Conservation (phyloP, 129 eudicot genomes). For the Heracleum sosnowskyi region DNA sequence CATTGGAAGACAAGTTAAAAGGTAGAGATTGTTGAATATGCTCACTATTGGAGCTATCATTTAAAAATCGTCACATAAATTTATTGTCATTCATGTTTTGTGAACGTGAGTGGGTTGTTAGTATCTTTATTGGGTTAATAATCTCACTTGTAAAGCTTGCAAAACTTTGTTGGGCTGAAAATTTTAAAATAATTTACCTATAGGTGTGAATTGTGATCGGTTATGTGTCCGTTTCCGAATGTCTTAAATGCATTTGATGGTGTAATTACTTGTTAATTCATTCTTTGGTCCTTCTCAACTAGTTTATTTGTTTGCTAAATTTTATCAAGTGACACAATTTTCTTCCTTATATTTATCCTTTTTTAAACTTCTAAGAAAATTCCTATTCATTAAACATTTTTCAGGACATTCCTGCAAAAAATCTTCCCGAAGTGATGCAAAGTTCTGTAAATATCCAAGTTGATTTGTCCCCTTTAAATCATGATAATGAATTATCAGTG, state of each 20-base stretch:
- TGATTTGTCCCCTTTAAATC: conserved; percentile 39
- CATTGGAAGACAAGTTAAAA: background rate
- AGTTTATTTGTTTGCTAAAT: background rate
- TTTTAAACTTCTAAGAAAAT: background rate
- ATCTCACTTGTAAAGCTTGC: background rate
- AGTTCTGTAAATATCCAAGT: conserved; percentile 50
- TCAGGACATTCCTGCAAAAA: conserved; percentile 36
- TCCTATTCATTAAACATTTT: background rate
- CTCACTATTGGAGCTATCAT: background rate
- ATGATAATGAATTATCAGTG: conserved; percentile 30
- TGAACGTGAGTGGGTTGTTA: background rate
- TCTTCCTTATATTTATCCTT: background rate
- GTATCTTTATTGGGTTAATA: background rate
- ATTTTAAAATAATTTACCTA: background rate
- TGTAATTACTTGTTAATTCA: background rate
- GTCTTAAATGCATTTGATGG: background rate
- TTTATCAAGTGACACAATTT: background rate
- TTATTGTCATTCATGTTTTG: background rate
- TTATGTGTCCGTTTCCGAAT: background rate
- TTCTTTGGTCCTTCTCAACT: background rate
- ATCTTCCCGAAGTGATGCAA: conserved; percentile 22
- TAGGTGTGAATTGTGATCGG: background rate
- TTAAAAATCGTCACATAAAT: background rate
- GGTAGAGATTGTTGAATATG: background rate
- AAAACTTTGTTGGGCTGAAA: background rate